Base-by-base conservation (phyloP, 257 asterid genomes). In the Plantago major region DNA sequence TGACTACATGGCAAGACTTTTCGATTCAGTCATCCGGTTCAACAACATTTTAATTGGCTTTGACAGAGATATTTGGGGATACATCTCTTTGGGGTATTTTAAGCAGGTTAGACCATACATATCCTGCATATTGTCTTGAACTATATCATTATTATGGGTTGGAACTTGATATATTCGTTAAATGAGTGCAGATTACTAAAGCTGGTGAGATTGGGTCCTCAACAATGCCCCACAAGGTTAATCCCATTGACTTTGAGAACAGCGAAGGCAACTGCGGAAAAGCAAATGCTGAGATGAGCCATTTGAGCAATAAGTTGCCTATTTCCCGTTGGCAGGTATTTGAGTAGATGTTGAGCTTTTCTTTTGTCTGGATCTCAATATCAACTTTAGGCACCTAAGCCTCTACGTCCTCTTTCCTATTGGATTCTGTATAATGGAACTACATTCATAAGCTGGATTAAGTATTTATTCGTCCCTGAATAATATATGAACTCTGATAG, bases 211-310 rank as follows among this genome's bases (percentile, higher is more conserved):
- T 90, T 58, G 97, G 96, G 51, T 87, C 96, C 45, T 90, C 96
- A 2, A 90, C 97, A 12, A 90, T 90, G 97, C 97, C 96, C 46
- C 96, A 90, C 82, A 85, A 90, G 78, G 96, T 90, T 42, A 90
- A 90, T 71, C 96, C 97, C 33, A 90, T 85, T 28, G 96, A 90
- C 76, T 90, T 90, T 63, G 97, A 90, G 72, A 87, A 90, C 69
- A 85, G 96, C 37, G 93, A 87, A 77, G 95, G 96, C 66, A 87
- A 85, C 72, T 86, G 87, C 63, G 95, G 93, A 63, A 70, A 77
- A 46, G 97, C 97, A 56, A 87, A 90, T 74, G 88, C 77, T 26
- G 73, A 69, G 66, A 65, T 87, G 63, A 73, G 84, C 7, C 89
- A 83, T 79, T 75, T 87, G 60, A 87, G 96, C 81, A 66, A 72